Conservation (phyloP, 2,329 filamentous ascomycete species). For the Scortechinia acanthostroma region DNA sequence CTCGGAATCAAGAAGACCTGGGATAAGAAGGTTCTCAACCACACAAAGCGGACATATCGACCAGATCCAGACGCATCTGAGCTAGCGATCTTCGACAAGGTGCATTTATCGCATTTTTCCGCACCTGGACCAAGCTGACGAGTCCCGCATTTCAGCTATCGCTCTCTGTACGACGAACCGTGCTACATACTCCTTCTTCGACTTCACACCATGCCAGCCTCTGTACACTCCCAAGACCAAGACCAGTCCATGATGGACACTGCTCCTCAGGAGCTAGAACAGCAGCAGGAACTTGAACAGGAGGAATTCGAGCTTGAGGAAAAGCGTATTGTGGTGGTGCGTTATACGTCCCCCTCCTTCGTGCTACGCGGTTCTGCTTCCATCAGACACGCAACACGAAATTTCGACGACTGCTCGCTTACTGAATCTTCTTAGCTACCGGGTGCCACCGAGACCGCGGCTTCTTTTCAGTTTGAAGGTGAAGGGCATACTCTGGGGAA, state of each 20-base stretch:
- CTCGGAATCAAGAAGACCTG: too few relatives aligned
- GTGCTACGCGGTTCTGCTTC: too few relatives aligned
- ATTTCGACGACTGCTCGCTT: background rate
- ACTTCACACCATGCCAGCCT: background rate
- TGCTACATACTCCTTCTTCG: too few relatives aligned
- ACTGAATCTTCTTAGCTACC: slow-evolving; percentile 37
- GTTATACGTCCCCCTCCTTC: background rate
- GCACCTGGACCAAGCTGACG: too few relatives aligned
- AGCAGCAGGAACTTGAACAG: background rate
- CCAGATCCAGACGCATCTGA: too few relatives aligned
- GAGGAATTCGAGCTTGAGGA: background rate
- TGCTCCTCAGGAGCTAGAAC: background rate
- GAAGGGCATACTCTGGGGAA: slow-evolving; percentile 75
- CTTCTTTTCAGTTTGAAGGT: slow-evolving; percentile 65
- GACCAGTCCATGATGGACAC: slow-evolving; percentile 2
- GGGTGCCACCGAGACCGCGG: slow-evolving; percentile 57
- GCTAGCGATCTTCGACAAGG: too few relatives aligned
- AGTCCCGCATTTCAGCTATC: too few relatives aligned
- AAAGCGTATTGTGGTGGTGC: background rate
- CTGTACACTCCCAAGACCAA: slow-evolving; percentile 1
- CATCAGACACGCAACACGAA: background rate
- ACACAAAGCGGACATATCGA: too few relatives aligned
- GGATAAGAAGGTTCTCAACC: too few relatives aligned
- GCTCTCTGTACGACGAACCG: too few relatives aligned
- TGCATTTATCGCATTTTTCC: too few relatives aligned